Base-by-base conservation (phyloP, 2,329 filamentous ascomycete genomes). In the Arthrobotrys megalospora region DNA sequence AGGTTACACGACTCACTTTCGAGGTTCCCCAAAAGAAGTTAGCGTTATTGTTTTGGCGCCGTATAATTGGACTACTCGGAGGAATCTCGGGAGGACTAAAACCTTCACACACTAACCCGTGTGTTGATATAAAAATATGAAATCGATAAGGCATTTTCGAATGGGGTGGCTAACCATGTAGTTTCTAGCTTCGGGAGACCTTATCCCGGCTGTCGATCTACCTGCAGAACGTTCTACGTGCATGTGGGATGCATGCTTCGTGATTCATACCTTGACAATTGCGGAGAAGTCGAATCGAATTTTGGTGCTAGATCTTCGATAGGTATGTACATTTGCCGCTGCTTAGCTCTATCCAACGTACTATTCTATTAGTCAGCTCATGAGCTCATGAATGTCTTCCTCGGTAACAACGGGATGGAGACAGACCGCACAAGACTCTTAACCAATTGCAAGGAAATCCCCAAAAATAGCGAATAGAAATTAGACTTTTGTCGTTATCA, bases 1-100 rank as follows among this genome's bases (percentile, higher is more conserved):
- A 58, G 52, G 52, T 58, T 58, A 58, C 52, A 58, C 52, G 52
- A 38, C 32, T 7, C 16, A 19, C 36, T 55, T 34, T 14, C 38
- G 21, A 36, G 11, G 3, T n/a, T 8, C n/a, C 24, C 24, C 11
- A 2, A 43, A 43, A 32, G 53, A 32, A 14, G 48, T 48, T 55
- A 55, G 38, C 5, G 16, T 36, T 8, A 16, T 43, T 10, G 28
- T 24, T 38, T 24, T 43, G 16, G 58, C 58, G 48, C 60, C 11
- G 67, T 60, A 14, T 60, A 41, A 60, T 75, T 75, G 70, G 70
- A 11, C 60, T 58, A 45, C 62, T 78, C 73, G 73, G 73, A 78
- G 73, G 52, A 72, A 78, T 78, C 73, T 78, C 73, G 73, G 73
- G 45, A 62, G 52, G 45, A 52, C 47, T 38, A 71, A 64, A 63